Percentiles rank a stretch among this genome's conserved stretches.
Conservation (phyloP, 2,329 filamentous ascomycete genomes). For the Phialocephala sp. region DNA sequence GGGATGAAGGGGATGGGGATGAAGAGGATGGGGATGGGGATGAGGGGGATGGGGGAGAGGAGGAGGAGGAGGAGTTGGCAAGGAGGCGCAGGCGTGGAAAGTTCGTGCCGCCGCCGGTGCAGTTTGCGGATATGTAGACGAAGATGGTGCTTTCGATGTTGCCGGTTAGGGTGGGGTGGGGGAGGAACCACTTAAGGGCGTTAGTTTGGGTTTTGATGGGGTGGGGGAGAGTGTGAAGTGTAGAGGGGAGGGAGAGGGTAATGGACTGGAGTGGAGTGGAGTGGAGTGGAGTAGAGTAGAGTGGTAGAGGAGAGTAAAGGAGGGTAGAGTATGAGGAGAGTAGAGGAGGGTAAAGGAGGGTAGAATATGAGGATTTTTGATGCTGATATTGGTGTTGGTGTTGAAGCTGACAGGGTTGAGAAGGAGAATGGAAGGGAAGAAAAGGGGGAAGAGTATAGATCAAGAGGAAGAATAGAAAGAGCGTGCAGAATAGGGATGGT, state of each 20-base stretch:
- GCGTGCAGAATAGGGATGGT: no score
- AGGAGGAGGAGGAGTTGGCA: background rate
- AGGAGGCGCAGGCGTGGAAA: constrained; percentile 20
- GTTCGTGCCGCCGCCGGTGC: constrained; percentile 28
- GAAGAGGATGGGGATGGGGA: no score
- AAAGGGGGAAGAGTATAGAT: no score
- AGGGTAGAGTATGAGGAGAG: background rate
- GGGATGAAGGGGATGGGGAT: no score
- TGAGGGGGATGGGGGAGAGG: background rate
- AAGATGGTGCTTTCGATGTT: constrained; percentile 27
- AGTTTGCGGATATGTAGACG: constrained; percentile 28
- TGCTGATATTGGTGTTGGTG: background rate
- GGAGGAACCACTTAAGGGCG: constrained; percentile 16
- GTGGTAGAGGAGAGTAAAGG: no score
- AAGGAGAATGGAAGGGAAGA: background rate
- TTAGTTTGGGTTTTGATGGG: no score
- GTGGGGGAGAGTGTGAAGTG: no score
- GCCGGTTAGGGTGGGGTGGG: background rate
- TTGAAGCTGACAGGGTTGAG: background rate
- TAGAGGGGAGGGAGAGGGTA: no score
- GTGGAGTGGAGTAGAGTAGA: no score
- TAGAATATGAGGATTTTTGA: background rate
- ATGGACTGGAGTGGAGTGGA: no score
- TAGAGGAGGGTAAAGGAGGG: no score
- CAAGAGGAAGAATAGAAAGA: no score